A percentile compares a stretch with the other conserved stretches of the same genome.
Conservation (phyloP, 2,329 filamentous ascomycete genomes). For the Apiospora kogelbergensis region DNA sequence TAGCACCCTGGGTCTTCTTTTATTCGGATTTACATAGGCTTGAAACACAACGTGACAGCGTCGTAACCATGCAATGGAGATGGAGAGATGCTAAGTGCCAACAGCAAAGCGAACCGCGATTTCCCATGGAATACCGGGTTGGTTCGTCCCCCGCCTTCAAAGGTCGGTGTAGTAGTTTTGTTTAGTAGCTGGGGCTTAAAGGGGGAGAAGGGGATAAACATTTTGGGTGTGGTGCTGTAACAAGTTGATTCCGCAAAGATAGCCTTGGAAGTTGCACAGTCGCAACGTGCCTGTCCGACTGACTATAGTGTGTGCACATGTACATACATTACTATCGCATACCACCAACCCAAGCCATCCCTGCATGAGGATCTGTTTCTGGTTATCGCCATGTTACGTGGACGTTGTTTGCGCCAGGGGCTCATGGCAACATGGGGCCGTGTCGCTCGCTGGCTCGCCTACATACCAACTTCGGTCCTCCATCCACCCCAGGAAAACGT, state of each 20-base stretch:
- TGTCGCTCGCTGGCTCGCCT: not conserved
- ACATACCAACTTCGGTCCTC: not conserved
- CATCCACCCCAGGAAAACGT: not conserved
- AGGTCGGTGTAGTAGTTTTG: conserved; percentile 4
- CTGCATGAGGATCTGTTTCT: not conserved
- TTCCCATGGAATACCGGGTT: not conserved
- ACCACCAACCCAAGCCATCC: not conserved
- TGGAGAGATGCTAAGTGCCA: not conserved
- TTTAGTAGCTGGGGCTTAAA: not conserved
- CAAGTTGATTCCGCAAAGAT: not conserved
- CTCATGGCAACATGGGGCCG: not conserved
- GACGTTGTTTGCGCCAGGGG: not conserved
- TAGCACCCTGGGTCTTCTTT: not conserved
- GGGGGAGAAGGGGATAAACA: not conserved
- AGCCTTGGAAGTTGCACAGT: not conserved
- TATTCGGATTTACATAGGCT: not conserved
- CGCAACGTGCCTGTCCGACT: too few relatives aligned
- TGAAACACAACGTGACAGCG: conserved; percentile 4
- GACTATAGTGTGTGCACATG: not conserved
- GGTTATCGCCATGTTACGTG: not conserved
- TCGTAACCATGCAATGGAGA: not conserved
- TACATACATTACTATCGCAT: not conserved
- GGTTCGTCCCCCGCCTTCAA: not conserved
- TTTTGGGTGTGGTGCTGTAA: not conserved
- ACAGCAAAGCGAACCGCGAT: too few relatives aligned